phyloP scores from a whole-genome alignment of 306 rosid species.

The Trifolium fragiferum region DNA sequence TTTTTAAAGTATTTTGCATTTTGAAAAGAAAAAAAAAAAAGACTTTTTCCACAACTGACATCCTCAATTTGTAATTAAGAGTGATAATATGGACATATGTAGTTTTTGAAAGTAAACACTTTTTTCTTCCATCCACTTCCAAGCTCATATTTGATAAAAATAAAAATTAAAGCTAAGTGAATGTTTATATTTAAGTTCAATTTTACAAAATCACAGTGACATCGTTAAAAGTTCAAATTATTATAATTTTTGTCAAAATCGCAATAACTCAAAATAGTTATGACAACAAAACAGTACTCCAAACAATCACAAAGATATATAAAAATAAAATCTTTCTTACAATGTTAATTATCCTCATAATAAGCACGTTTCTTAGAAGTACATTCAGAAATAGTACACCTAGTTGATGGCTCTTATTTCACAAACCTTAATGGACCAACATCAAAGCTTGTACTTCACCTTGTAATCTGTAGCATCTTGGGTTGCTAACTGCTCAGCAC shows the following conservation, averaged over 20 bases:
- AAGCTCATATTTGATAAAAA: not conserved
- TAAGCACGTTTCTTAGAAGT: not conserved
- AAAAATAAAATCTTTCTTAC: too few species aligned
- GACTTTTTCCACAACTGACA: slow-evolving; percentile 30
- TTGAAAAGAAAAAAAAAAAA: not conserved
- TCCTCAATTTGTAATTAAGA: slow-evolving; percentile 26
- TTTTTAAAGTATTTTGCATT: not conserved
- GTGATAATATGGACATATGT: slow-evolving; percentile 36
- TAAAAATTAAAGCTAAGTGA: too few species aligned
- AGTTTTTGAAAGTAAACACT: slow-evolving; percentile 17
- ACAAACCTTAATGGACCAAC: slow-evolving; percentile 18
- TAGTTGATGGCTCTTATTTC: not conserved
- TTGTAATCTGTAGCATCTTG: not conserved
- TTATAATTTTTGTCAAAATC: too few species aligned
- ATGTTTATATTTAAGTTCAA: too few species aligned
- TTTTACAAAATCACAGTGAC: too few species aligned
- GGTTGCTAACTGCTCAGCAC: not conserved
- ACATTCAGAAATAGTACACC: not conserved
- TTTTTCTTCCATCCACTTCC: not conserved
- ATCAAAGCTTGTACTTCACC: not conserved
- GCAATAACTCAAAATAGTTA: too few species aligned
- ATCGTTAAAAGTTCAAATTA: too few species aligned
- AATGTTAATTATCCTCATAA: too few species aligned
- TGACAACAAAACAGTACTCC: too few species aligned
- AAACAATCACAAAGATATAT: too few species aligned